Base-by-base conservation (phyloP, 2,329 filamentous ascomycete genomes). In the Bipolaris victoriae region DNA sequence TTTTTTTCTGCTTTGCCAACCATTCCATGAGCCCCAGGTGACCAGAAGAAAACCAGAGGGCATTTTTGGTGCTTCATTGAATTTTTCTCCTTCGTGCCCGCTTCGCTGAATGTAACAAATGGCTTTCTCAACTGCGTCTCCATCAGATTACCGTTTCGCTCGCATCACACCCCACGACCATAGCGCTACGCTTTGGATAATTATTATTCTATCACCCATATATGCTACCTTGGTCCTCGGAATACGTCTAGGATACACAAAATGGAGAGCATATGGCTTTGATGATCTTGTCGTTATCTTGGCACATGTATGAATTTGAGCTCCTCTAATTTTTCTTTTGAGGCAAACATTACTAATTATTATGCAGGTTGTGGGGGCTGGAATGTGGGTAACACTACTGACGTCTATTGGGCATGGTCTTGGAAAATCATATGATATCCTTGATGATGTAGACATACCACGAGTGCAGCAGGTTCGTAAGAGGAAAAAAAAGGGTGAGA, bases 131-230 rank as follows among this genome's bases (percentile, higher is more conserved):
- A 24, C 24, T n/a, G 47, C 7, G n/a, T 31, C 43, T 29, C 20
- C 24, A 18, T 9, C 46, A n/a, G 56, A 47, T 16, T 40, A 46
- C 6, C 56, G 56, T 35, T 58, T 58, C 10, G 35, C 51, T 9
- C 56, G 18, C 10, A 37, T 55, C 15, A 58, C 56, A 0, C 11
- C 51, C 15, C 13, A 50, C 29, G 40, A 58, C 20, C 56, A 44
- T 29, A 55, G 56, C 40, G 56, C 56, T n/a, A n/a, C 20, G 11
- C 35, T 58, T 16, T 58, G 56, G 56, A 35, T 55, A 5, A 20
- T n/a, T 20, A 18, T 52, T 15, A 13, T 58, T 18, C 29, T 58
- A 13, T 50, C 51, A 13, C 26, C 43, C 6, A 51, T 55, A 3
- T 58, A 55, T 31, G 18, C 56, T 18, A 22, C 48, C 3, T 22